Evolutionary conservation across 805 yeast genomes (phyloP).

Genomic region (Candida corydali): DNA sequence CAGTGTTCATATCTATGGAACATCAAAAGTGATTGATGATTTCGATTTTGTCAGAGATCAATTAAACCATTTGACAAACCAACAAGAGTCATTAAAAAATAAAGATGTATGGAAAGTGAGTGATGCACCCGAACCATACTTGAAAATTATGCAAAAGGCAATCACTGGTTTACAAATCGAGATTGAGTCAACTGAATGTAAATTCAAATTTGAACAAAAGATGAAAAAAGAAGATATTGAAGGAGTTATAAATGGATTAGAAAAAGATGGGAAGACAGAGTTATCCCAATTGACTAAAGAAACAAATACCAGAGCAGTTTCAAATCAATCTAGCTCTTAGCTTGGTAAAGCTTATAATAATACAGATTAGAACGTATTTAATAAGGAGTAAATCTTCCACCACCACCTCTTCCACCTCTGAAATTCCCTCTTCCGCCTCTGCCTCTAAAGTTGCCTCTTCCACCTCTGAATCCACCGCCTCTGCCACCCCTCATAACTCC

Average conservation of each 20-base stretch:
- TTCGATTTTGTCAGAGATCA: conserved; percentile 43
- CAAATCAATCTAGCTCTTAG: no score
- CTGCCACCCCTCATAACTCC: conserved; percentile 29
- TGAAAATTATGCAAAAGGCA: conserved; percentile 40
- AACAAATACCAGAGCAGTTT: conserved; percentile 16
- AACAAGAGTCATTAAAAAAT: conserved; percentile 41
- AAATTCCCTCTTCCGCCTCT: conserved; percentile 16
- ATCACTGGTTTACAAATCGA: conserved; percentile 56
- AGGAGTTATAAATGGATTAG: conserved; percentile 50
- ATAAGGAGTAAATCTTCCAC: conserved; percentile 18
- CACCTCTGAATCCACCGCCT: conserved; percentile 18
- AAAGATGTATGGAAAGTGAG: conserved; percentile 46
- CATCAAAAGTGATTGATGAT: conserved; percentile 41
- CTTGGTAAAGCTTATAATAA: conserved; percentile 1
- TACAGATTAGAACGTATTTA: conserved; percentile 9
- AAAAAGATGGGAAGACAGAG: conserved; percentile 28
- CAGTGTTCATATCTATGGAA: conserved; percentile 53
- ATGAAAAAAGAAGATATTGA: conserved; percentile 38
- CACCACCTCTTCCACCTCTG: conserved; percentile 14
- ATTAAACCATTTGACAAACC: conserved; percentile 40
- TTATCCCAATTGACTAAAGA: conserved; percentile 23
- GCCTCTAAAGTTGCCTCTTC: conserved; percentile 21
- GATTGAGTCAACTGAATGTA: conserved; percentile 43
- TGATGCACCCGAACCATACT: conserved; percentile 53
- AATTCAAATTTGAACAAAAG: conserved; percentile 58